Base-by-base conservation (phyloP, 768 basidiomycete genomes). In the Phylloporus scabripes region DNA sequence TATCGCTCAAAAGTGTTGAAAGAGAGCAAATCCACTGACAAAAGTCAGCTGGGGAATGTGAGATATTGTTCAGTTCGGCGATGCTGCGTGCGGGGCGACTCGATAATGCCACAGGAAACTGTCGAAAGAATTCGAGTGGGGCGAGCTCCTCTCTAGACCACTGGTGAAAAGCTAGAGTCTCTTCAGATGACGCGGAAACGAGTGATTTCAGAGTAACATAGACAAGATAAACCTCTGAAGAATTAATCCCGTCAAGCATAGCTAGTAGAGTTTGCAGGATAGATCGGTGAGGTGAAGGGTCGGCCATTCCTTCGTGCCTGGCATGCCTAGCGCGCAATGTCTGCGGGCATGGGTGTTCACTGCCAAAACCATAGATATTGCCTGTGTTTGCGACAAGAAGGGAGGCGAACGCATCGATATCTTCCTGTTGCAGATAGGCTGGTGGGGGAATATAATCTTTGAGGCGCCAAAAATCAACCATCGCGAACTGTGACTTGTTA, bases 381-480 rank as follows among this genome's bases (percentile, higher is more conserved):
- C 89, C 88, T 46, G 75, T 72, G 31, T 82, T 73, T 7, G 73
- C 63, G 31, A 78, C 69, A 10, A 93, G 70, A 11, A 92, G 70
- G 8, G 76, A 73, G 14, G 83, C 77, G 57, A 92, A 93, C 1
- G 86, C 86, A 44, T 82, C 72, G 15, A 85, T 72, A 59, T 92
- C 88, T 29, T 80, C 81, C 32, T 76, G 75, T 42, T 80, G 78
- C n/a, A 91, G 68, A 24, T 74, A 68, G 1, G 72, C 66, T 5
- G 58, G 53, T 1, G 73, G 46, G 5, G 88, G 88, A 37, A 93
- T 84, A 59, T 78, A 84, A 20, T 82, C 80, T 61, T 91, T 92
- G 60, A 95, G 69, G 33, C 81, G 77, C 92, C 92, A 96, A 63
- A 94, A 92, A 54, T 85, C 82, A 8, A 71, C 71, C 45, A 70